Evolutionary conservation across 31 red algal genomes (phyloP), one percentile per base, ranked within the genome.

Genomic region (Porphyra umbilicalis): DNA sequence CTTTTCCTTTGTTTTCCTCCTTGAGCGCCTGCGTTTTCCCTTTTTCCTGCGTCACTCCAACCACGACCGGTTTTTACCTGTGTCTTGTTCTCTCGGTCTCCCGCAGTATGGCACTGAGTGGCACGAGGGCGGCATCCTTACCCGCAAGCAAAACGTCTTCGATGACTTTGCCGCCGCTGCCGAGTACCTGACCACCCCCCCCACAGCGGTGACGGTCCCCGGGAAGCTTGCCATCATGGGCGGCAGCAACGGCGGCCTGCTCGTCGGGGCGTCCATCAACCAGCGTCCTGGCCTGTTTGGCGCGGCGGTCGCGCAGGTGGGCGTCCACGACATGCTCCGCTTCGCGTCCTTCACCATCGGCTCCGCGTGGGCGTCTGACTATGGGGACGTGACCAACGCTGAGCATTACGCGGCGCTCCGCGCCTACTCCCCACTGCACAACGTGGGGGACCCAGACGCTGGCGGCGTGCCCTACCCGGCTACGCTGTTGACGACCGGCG

Each of bases 281-380:
- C 94, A 96, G 76, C 83, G 86, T 8, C 94, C 94, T 10, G 94
- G 89, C 40, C 87, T 96, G 36, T 96, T 77, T 79, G 90, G 83
- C n/a, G 94, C 94, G 8, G 90, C 84, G 8, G 90, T 96, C 33
- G 87, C 86, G 0, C 88, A 90, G 82, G 94, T 96, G 36, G 86
- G 90, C 15, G 89, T 96, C 9, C 79, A 79, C 77, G 94, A 96
- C 35, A 92, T 96, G 30, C 76, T 92, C 32, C 87, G 94, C 20
- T 96, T 92, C 57, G 89, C 91, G 35, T 90, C 86, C 79, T 92
- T 96, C 76, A 90, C 88, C 0, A 92, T 92, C 84, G 94, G 94
- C 33, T 88, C 84, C 6, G 88, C 90, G 8, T 96, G 94, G 94
- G 88, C 88, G 34, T 83, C 79, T 42, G 93, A 95, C 79, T 95